Percentiles rank a stretch among this genome's conserved stretches.
Conservation (phyloP, 1,139 yeast genomes). For the Pneumocystis carinii region DNA sequence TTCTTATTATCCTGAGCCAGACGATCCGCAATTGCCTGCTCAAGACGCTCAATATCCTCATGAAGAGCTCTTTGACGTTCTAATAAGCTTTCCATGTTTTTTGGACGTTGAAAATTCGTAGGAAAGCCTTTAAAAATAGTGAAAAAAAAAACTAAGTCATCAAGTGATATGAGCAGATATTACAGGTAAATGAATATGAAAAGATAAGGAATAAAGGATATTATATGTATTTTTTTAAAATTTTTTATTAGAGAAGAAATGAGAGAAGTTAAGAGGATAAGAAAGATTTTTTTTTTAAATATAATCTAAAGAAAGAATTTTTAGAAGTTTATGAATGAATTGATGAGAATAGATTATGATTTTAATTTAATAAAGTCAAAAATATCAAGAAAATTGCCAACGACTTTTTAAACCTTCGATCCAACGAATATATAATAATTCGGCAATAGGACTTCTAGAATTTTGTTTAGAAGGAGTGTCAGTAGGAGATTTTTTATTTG, state of each 20-base stretch:
- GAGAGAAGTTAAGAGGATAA: no score
- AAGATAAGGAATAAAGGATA: no score
- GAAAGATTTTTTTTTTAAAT: no score
- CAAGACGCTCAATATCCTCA: slow-evolving; percentile 33
- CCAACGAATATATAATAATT: slow-evolving; percentile 34
- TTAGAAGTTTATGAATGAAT: no score
- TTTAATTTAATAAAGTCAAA: neutral
- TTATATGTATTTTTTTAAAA: no score
- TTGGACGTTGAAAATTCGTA: neutral
- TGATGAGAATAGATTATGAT: no score
- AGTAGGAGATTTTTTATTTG: neutral
- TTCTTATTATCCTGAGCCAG: slow-evolving; percentile 19
- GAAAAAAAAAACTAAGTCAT: no score
- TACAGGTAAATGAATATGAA: no score
- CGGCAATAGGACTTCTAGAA: slow-evolving; percentile 32
- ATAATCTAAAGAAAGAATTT: no score
- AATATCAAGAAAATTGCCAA: slow-evolving; percentile 12
- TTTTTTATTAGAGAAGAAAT: no score
- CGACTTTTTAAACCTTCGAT: slow-evolving; percentile 24
- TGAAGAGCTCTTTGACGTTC: slow-evolving; percentile 17
- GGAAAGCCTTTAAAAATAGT: no score
- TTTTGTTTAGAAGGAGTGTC: slow-evolving; percentile 2
- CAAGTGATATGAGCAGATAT: no score
- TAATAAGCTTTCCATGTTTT: slow-evolving; percentile 11
- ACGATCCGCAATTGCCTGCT: slow-evolving; percentile 38